Base-by-base conservation (phyloP, 2,329 filamentous ascomycete species). In the Cytospora piceicola region DNA sequence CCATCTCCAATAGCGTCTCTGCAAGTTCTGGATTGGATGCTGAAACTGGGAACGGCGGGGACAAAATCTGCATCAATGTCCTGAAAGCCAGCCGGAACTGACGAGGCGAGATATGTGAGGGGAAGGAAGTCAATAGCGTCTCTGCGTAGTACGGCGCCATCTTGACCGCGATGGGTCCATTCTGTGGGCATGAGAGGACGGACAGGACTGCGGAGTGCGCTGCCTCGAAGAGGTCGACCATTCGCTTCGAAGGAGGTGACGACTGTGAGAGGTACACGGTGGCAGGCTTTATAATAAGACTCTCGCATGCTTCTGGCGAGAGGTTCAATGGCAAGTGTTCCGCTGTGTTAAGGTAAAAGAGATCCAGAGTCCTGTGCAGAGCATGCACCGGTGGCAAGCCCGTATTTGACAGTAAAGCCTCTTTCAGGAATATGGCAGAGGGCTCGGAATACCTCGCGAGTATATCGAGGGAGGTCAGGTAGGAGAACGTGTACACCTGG, bases 71-170 rank as follows among this genome's bases (percentile, higher is more conserved):
- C 76, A 96, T 87, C 55, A 97, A 81, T 1, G 92, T 94, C 75
- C 90, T 92, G 81, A 96, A 94, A 14, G 93, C 94, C 12, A 97
- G 82, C 34, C 93, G 87, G 80, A 97, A 97, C 75, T 97, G 94
- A 20, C 93, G 88, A 0, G 91, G 84, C 0, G 92, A 94, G 24
- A 97, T 87, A 66, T 90, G 90, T 1, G 82, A 75, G 0, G 94
- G 93, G 76, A 97, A 97, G 0, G 92, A 89, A 24, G 85, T 82
- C 73, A 96, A 91, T 0, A 97, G 83, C 17, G 89, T 88, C 71
- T 94, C 89, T 69, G 96, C 88, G 77, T 97, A 97, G 73, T 92
- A 92, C 0, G 93, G 92, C 1, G 94, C 83, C 62, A 95, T 85
- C 69, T 85, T 84, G 11, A 88, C 84, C 20, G 92, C 89, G 27